Evolutionary conservation across 768 basidiomycete species (phyloP).

Genomic region (Mycena maculata): DNA sequence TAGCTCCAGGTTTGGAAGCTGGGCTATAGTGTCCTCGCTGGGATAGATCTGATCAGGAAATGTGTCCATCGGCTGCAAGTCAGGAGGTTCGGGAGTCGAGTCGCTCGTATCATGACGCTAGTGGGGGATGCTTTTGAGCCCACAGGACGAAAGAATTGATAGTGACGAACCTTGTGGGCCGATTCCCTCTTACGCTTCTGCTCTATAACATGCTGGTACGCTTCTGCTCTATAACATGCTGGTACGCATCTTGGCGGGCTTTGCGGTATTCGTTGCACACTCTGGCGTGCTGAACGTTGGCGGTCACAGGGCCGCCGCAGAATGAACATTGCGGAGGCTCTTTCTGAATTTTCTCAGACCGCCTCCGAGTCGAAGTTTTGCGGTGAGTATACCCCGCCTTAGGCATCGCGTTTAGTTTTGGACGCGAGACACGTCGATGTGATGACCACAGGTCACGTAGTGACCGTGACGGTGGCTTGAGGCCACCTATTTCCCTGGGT

Average conservation of each 20-base stretch:
- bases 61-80: not conserved
- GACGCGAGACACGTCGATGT: too few relatives aligned
- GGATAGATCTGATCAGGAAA: not conserved
- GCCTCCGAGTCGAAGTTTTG: too few relatives aligned
- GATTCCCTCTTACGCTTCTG: not conserved
- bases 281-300: not conserved
- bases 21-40: not conserved
- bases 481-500: too few relatives aligned
- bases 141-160: not conserved
- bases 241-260: not conserved
- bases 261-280: conserved; percentile 1
- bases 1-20: conserved; percentile 3
- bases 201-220: conserved; percentile 3
- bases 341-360: not conserved
- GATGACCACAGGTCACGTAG: too few relatives aligned
- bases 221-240: conserved; percentile 4
- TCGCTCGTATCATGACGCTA: not conserved
- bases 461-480: too few relatives aligned
- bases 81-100: not conserved
- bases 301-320: not conserved
- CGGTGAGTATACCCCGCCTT: not conserved
- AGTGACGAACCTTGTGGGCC: not conserved
- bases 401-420: not conserved
- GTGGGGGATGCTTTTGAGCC: not conserved
- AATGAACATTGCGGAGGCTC: not conserved